Base-by-base conservation (phyloP, 768 basidiomycete species). In the Ramaria rubella region DNA sequence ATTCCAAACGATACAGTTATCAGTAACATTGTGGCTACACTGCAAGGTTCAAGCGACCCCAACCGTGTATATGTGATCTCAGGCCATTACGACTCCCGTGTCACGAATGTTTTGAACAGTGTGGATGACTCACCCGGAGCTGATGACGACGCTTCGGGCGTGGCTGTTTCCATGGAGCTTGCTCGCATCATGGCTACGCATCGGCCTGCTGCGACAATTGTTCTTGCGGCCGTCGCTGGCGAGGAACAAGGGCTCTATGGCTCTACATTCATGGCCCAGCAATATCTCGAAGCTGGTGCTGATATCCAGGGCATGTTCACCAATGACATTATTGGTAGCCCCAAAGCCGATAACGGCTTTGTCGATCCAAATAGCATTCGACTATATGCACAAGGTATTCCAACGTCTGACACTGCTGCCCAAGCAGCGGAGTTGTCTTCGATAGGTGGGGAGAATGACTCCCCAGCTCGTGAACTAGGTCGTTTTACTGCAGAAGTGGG, bases 301-400 rank as follows among this genome's bases (percentile, higher is more conserved):
- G 76, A 81, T 60, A 76, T 81, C 4, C 79, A 82, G 62, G 80
- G 78, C 19, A 80, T 80, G 80, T 67, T 80, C 52, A 74, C 80
- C 60, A 81, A 81, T 61, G 80, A 81, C 60, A 81, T 81, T 59
- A 78, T 81, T 6, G 79, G 80, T 1, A 76, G 76, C 49, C 72
- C 78, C 11, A 77, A 73, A 48, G 78, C 66, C 8, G 79, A 80
- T 60, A 74, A 78, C 40, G 75, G 76, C 3, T 69, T 71, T 17
- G 64, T 61, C 23, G 77, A 80, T 56, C 74, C 77, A 5, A 74
- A 74, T 60, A 73, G 74, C 58, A 75, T 81, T 60, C 70, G 80
- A 4, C 73, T 82, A 70, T 82, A 79, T 60, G 71, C 72, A 4
- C 72, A 77, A 43, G 79, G 79, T 7, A 74, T 82, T 31, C 79